phyloP scores from a whole-genome alignment of 2,329 filamentous ascomycete genomes.

The Aspergillus sp. region DNA sequence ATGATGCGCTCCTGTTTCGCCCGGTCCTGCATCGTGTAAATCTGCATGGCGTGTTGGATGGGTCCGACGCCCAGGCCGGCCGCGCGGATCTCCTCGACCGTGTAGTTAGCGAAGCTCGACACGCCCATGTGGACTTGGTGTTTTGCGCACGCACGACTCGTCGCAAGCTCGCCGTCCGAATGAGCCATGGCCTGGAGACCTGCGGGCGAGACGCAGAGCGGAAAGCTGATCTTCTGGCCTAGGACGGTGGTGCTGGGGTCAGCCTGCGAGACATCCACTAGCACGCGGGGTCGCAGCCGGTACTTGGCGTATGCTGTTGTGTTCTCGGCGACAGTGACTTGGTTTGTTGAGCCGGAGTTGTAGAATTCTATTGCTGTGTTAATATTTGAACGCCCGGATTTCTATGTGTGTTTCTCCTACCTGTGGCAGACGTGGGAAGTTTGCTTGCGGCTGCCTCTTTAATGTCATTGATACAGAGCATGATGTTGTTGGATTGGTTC shows the following conservation, averaged over 20 bases:
- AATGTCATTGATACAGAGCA: constrained; percentile 11
- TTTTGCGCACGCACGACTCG: constrained; percentile 45
- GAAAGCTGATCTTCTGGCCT: constrained; percentile 43
- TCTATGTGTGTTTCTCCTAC: background rate
- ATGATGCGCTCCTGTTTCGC: constrained; percentile 25
- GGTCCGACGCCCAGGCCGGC: constrained; percentile 20
- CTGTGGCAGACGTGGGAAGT: constrained; percentile 2
- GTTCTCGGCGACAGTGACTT: constrained; percentile 48
- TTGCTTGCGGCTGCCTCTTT: constrained; percentile 6
- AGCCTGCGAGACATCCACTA: constrained; percentile 43
- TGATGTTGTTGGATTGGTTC: constrained; percentile 1
- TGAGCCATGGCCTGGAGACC: constrained; percentile 55
- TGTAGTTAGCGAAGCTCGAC: constrained; percentile 46
- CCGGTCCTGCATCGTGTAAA: constrained; percentile 24
- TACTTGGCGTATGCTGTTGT: constrained; percentile 50
- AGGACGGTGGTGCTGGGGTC: constrained; percentile 44
- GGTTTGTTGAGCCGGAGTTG: constrained; percentile 51
- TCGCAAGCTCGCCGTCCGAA: constrained; percentile 51
- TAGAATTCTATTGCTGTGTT: constrained; percentile 46
- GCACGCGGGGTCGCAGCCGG: constrained; percentile 45
- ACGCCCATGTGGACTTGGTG: constrained; percentile 48
- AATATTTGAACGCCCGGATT: background rate
- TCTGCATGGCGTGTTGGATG: constrained; percentile 23
- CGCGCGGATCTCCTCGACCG: constrained; percentile 46
- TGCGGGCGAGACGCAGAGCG: constrained; percentile 53